Evolutionary conservation across 2,329 filamentous ascomycete species (phyloP).

Genomic region (Aspergillus clavatus): DNA sequence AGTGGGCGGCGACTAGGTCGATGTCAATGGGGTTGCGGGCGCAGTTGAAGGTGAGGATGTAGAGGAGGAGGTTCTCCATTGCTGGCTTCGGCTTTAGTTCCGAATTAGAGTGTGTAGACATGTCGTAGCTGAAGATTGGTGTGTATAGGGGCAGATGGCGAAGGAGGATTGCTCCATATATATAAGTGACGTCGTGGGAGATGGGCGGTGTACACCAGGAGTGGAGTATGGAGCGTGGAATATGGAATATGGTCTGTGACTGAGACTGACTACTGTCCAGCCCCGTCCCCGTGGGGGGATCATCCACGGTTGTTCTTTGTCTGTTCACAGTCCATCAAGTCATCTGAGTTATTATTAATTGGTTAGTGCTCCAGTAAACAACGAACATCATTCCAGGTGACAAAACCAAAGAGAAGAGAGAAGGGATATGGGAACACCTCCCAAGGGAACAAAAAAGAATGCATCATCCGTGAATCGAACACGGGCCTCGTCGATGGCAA

Average conservation of each 20-base stretch:
- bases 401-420: too few species aligned
- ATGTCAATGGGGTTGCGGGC: constrained; percentile 67
- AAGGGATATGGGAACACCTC: neutral
- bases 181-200: too few species aligned
- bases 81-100: too few species aligned
- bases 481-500: constrained; percentile 45
- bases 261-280: too few species aligned
- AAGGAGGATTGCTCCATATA: neutral
- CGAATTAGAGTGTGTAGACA: neutral
- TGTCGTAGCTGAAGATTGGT: neutral
- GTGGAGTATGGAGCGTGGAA: too few species aligned
- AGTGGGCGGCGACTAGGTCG: constrained; percentile 64
- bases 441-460: constrained; percentile 11
- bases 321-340: too few species aligned
- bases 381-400: too few species aligned
- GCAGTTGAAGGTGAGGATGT: constrained; percentile 88
- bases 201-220: too few species aligned
- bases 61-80: constrained; percentile 58
- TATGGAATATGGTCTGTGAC: neutral
- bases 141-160: neutral
- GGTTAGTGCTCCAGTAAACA: too few species aligned
- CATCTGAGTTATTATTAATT: too few species aligned
- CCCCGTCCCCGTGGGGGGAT: too few species aligned
- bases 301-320: too few species aligned
- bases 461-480: constrained; percentile 45